Evolutionary conservation across 805 yeast genomes (phyloP).

Genomic region (Candida krabiensis): DNA sequence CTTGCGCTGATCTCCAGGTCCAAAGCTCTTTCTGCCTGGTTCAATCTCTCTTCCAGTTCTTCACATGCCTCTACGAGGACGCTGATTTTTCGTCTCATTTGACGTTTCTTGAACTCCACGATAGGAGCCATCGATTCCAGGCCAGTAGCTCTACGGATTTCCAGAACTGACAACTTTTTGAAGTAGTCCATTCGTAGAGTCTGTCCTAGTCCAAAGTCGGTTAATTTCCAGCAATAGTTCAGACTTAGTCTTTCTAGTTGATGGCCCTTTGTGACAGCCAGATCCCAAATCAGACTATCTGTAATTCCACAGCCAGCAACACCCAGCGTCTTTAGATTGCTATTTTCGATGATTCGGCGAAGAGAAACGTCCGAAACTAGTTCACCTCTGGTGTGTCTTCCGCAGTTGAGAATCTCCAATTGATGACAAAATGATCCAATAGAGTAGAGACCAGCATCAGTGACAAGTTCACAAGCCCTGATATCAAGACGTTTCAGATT

Average conservation of each 20-base stretch:
- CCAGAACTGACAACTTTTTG: slow-evolving; percentile 67
- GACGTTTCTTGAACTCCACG: slow-evolving; percentile 64
- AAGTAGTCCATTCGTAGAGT: slow-evolving; percentile 47
- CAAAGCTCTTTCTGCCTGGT: slow-evolving; percentile 57
- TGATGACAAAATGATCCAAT: slow-evolving; percentile 60
- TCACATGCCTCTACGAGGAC: slow-evolving; percentile 82
- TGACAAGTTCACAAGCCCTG: slow-evolving; percentile 77
- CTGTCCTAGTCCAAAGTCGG: slow-evolving; percentile 30
- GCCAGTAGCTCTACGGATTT: slow-evolving; percentile 61
- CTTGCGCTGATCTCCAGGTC: slow-evolving; percentile 56
- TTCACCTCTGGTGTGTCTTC: slow-evolving; percentile 70
- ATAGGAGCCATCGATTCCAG: slow-evolving; percentile 62
- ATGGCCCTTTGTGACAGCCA: slow-evolving; percentile 51
- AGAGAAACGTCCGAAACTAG: slow-evolving; percentile 71
- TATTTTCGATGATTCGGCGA: slow-evolving; percentile 53
- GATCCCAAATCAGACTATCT: slow-evolving; percentile 78
- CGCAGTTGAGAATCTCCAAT: slow-evolving; percentile 67
- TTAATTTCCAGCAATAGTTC: slow-evolving; percentile 59
- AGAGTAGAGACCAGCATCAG: slow-evolving; percentile 74
- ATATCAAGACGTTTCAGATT: slow-evolving; percentile 66
- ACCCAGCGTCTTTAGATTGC: slow-evolving; percentile 70
- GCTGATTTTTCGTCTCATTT: slow-evolving; percentile 40
- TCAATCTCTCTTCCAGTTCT: slow-evolving; percentile 55
- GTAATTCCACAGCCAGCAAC: slow-evolving; percentile 84
- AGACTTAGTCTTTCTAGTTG: slow-evolving; percentile 66